Conservation (phyloP, 108 stramenopile species). For the Schizochytrium sp. region DNA sequence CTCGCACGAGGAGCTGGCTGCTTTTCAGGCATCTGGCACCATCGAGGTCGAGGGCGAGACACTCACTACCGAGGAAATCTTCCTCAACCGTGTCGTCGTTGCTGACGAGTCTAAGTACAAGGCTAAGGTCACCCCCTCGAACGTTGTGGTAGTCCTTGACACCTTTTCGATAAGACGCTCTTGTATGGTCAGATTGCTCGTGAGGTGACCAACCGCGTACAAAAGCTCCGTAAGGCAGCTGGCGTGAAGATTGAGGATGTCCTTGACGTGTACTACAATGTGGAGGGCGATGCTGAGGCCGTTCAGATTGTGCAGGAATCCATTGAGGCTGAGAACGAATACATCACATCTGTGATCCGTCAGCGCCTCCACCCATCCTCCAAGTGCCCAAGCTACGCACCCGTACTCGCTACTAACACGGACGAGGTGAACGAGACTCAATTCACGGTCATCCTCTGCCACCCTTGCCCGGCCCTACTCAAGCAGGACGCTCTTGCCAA, state of each 20-base stretch:
- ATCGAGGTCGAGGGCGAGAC: conserved; percentile 83
- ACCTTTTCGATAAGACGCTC: conserved; percentile 93
- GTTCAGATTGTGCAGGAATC: conserved; percentile 80
- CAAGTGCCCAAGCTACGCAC: conserved; percentile 41
- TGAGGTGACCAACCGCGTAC: conserved; percentile 93
- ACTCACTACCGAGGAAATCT: conserved; percentile 79
- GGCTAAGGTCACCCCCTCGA: conserved; percentile 86
- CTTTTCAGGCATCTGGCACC: conserved; percentile 82
- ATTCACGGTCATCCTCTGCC: conserved; percentile 7
- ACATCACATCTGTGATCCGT: not conserved
- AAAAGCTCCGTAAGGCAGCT: conserved; percentile 93
- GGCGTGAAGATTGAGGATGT: conserved; percentile 87
- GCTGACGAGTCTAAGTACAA: conserved; percentile 92
- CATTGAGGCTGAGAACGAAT: conserved; percentile 69
- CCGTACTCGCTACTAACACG: not conserved
- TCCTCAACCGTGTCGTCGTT: conserved; percentile 87
- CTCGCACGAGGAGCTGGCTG: conserved; percentile 80
- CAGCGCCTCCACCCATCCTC: conserved; percentile 18
- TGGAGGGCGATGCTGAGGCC: conserved; percentile 75
- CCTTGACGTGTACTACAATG: conserved; percentile 88
- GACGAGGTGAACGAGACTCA: conserved; percentile 16
- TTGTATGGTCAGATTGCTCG: conserved; percentile 85
- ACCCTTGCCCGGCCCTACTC: conserved; percentile 19
- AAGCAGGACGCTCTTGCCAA: conserved; percentile 20
- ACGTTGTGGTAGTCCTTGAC: conserved; percentile 92